Base-by-base conservation (phyloP, 2,329 filamentous ascomycete species). In the Claviceps pusilla region DNA sequence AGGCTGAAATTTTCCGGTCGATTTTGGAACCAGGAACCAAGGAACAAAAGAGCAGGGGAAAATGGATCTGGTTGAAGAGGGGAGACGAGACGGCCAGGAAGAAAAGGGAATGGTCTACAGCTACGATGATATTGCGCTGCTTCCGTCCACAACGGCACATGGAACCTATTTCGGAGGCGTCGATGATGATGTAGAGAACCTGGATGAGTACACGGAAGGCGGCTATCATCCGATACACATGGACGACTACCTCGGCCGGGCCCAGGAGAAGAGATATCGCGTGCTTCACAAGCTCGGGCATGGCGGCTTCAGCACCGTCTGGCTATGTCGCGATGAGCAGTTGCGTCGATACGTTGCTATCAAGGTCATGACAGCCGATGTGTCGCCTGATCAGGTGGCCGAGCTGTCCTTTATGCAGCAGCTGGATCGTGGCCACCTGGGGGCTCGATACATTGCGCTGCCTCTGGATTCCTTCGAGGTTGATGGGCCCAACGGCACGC, bases 301-400 rank as follows among this genome's bases (percentile, higher is more conserved):
- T 54, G 72, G 73, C 29, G 68, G 68, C 7, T 72, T 62, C 58
- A 70, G 69, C 7, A 76, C 71, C 7, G 68, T 75, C 48, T 76
- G 70, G 73, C 66, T 75, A 10, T 61, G 59, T 53, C 59, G 47
- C 41, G 71, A 68, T 45, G 60, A 61, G 5, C 65, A 70, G 9
- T 37, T 48, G 33, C 53, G 45, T 5, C 56, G 48, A 47, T 68
- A 64, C 42, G 61, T 65, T 33, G 66, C 67, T 16, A 24, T 69
- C 24, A 69, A 69, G 57, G 61, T 66, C 31, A 56, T 67, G 53
- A 60, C 62, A 46, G 61, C 61, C n/a, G 60, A 64, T 11, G 52
- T 53, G 19, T 31, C 29, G 10, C 35, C 51, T 7, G 41, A 49
- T 2, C 37, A 55, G 7, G 48, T 54, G 11, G 35, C 50, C 6